Base-by-base conservation (phyloP, 2,329 filamentous ascomycete species). In the Acrocalymma vagum region DNA sequence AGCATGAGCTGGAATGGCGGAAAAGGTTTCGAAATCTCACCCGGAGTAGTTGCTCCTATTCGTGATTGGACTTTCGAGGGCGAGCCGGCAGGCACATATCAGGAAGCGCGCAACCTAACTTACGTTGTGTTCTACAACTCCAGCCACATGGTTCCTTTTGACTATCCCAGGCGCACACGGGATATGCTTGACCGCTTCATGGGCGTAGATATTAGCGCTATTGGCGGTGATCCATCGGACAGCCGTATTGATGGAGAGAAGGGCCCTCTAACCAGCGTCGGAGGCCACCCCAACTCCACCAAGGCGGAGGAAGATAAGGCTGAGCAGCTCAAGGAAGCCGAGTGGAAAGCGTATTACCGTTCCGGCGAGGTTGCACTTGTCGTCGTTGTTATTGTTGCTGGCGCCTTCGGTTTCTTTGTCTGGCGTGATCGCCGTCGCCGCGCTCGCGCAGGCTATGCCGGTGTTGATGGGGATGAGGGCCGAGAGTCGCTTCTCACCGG, bases 111-210 rank as follows among this genome's bases (percentile, higher is more conserved):
- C 53, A 99, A 99, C 72, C 74, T 99, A 47, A 96, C 94, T 1
- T 99, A 99, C 65, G 86, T 99, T 21, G 79, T 95, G 26, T 96
- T 97, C 73, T 90, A 95, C 77, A 95, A 99, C 69, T 85, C 90
- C 11, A 95, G 89, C 33, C 94, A 99, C 71, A 99, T 99, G 94
- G 94, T 99, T 1, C 95, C 94, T 1, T 97, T 94, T 63, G 93
- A 99, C 70, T 88, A 88, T 58, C 86, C 93, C 1, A 85, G 90
- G 31, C 86, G 91, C 46, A 88, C 86, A 14, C 84, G 93, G 48
- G 94, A 97, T 68, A 99, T 99, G 94, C 84, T 99, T 11, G 93
- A 99, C 71, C 88, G 94, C 26, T 96, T 99, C 73, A 90, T 97
- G 81, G 83, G 84, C 32, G 90, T 99, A 26, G 91, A 97, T 64